These are phyloP conservation scores for Dendrostoma leiphaemia DNA, from an alignment of 2,329 filamentous ascomycete genomes.

Conservation along the genomic window DNA sequence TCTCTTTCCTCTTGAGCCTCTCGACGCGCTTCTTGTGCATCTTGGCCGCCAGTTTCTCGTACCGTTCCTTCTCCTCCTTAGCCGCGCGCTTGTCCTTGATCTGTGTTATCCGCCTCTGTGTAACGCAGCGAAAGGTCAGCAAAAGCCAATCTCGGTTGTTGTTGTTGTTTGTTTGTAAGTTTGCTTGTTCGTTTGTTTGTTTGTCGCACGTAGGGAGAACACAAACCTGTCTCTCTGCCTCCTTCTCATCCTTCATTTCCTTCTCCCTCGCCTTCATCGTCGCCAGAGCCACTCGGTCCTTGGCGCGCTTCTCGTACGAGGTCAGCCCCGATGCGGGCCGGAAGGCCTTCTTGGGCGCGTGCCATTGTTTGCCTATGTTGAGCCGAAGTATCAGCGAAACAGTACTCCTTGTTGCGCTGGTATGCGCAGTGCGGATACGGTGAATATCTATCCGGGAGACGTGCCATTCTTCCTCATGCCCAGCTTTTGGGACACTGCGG, in stretches of 20 bases:
- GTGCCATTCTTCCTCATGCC: constrained; percentile 85
- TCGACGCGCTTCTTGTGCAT: constrained; percentile 97
- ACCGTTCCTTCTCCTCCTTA: constrained; percentile 91
- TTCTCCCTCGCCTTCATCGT: constrained; percentile 91
- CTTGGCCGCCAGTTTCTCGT: constrained; percentile 91
- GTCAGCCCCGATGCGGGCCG: constrained; percentile 75
- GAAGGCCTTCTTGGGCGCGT: constrained; percentile 78
- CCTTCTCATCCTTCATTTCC: constrained; percentile 95
- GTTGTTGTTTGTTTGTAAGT: not conserved
- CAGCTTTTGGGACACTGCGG: constrained; percentile 34
- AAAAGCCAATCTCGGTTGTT: not conserved
- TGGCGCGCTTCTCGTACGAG: constrained; percentile 74
- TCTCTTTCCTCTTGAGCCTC: constrained; percentile 89
- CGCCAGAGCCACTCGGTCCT: constrained; percentile 65
- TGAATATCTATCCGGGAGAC: constrained; percentile 18
- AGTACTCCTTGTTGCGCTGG: not conserved
- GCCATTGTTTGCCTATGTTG: constrained; percentile 87
- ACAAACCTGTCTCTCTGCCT: constrained; percentile 77
- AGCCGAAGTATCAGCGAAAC: constrained; percentile 1
- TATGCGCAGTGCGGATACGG: no score
- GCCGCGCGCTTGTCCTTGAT: constrained; percentile 83
- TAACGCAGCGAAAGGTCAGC: constrained; percentile 14
- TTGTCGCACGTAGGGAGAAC: not conserved
- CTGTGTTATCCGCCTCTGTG: constrained; percentile 69
- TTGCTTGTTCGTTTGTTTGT: constrained; percentile 6